These are phyloP conservation scores for Chlamydomonas sp. DNA, from an alignment of 139 green algal genomes.

Conservation along the genomic window DNA sequence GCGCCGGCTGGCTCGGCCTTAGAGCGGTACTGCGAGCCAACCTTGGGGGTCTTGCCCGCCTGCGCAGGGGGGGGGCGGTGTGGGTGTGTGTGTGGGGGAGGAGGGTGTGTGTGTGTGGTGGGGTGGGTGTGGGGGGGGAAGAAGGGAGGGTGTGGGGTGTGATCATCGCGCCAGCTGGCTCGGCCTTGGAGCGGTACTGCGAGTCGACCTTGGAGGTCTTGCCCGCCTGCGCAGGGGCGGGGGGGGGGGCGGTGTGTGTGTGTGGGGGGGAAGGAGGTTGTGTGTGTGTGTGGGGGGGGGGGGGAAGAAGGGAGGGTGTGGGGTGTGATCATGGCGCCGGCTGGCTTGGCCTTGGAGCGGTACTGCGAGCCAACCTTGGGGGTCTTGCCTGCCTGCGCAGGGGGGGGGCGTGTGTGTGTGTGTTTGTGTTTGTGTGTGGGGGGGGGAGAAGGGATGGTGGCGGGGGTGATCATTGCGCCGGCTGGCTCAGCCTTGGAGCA, in stretches of 20 bases:
- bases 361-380: slow-evolving; percentile 9
- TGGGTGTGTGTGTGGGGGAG: neutral
- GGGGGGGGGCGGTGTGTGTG: neutral
- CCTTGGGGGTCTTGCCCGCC: neutral
- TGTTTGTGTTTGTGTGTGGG: no score
- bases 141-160: no score
- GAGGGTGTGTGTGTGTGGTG: neutral
- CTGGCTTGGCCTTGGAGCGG: slow-evolving; percentile 5
- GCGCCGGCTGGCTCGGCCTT: slow-evolving; percentile 9
- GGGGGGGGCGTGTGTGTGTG: no score
- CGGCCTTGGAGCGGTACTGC: slow-evolving; percentile 4
- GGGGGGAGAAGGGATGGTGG: no score
- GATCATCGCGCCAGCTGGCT: slow-evolving; percentile 10
- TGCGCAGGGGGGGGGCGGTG: neutral
- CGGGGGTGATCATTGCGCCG: neutral
- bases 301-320: no score
- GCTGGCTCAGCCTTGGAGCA: slow-evolving; percentile 70
- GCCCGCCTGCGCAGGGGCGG: neutral
- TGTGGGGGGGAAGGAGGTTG: neutral
- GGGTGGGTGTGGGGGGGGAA: no score
- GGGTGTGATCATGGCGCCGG: slow-evolving; percentile 5
- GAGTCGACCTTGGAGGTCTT: slow-evolving; percentile 9
- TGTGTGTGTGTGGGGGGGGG: neutral
- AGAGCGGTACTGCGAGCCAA: slow-evolving; percentile 6
- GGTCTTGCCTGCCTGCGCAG: no score